Conservation (phyloP, 352 stramenopile genomes). For the Elongisporangium prolatum region DNA sequence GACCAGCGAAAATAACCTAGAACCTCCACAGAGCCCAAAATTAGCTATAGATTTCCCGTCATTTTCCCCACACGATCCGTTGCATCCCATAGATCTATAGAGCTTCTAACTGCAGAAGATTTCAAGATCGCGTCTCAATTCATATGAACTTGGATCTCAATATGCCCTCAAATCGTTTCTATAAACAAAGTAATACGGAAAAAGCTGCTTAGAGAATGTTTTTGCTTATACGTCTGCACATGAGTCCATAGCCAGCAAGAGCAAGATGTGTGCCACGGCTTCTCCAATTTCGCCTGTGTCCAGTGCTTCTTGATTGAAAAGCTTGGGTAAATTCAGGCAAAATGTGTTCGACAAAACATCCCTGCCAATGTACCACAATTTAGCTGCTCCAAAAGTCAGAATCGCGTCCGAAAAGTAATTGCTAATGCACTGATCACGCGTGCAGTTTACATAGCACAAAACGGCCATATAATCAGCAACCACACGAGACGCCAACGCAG, state of each 20-base stretch:
- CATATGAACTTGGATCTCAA: no score
- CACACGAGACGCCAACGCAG: slow-evolving; percentile 10
- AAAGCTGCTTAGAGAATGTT: no score
- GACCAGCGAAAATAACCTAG: no score
- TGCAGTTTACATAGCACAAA: slow-evolving; percentile 13
- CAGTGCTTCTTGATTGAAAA: slow-evolving; percentile 17
- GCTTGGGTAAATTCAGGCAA: slow-evolving; percentile 12
- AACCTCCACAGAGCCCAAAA: no score
- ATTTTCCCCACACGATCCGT: no score
- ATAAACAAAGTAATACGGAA: no score
- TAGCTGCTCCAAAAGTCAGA: slow-evolving; percentile 12
- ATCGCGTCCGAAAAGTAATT: slow-evolving; percentile 17
- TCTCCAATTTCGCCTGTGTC: slow-evolving; percentile 13
- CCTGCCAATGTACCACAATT: slow-evolving; percentile 11
- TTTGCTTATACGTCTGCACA: background rate
- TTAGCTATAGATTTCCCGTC: no score
- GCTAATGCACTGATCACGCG: slow-evolving; percentile 10
- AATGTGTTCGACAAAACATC: slow-evolving; percentile 6
- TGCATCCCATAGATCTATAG: no score
- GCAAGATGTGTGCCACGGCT: slow-evolving; percentile 16
- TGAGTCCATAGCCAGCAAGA: slow-evolving; percentile 21
- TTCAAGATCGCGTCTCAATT: no score
- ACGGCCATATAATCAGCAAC: slow-evolving; percentile 22
- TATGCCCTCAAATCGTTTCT: no score
- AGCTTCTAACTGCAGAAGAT: no score